phyloP scores from a whole-genome alignment of 2,329 filamentous ascomycete species.

The Aspergillus sp. region DNA sequence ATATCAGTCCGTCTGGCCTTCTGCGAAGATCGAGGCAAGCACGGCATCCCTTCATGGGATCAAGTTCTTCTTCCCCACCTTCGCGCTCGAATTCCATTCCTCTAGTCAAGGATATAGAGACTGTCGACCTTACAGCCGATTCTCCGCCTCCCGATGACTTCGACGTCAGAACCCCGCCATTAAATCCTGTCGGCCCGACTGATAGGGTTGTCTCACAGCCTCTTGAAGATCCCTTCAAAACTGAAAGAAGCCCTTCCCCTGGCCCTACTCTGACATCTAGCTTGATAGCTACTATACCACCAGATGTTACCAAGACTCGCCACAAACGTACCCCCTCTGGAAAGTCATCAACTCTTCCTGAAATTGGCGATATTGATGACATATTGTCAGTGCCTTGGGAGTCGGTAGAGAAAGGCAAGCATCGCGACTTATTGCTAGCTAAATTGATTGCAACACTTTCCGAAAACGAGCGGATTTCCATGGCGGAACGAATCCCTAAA shows the following conservation, averaged over 20 bases:
- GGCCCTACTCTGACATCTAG: conserved; percentile 13
- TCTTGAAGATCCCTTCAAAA: conserved; percentile 3
- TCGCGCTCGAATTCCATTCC: background rate
- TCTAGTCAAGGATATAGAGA: conserved; percentile 7
- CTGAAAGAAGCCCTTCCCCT: conserved; percentile 14
- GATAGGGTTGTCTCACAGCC: conserved; percentile 4
- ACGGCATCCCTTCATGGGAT: conserved; percentile 8
- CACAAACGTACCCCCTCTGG: background rate
- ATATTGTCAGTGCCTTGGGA: conserved; percentile 33
- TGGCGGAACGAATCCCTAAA: conserved; percentile 13
- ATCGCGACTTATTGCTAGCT: conserved; percentile 36
- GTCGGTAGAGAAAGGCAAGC: conserved; percentile 34
- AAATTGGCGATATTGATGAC: conserved; percentile 22
- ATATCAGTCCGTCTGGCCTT: conserved; percentile 19
- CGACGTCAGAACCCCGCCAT: conserved; percentile 33
- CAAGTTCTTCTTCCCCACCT: conserved; percentile 12
- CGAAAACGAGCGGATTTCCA: conserved; percentile 15
- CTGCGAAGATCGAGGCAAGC: conserved; percentile 12
- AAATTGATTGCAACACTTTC: conserved; percentile 25
- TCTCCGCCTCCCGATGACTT: conserved; percentile 19
- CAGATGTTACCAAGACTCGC: conserved; percentile 1
- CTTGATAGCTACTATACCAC: conserved; percentile 7
- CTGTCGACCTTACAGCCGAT: conserved; percentile 35
- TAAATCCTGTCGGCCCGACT: conserved; percentile 25
- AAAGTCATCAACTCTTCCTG: conserved; percentile 8